Evolutionary conservation across 768 basidiomycete genomes (phyloP).

Genomic region (Kwoniella dendrophila): DNA sequence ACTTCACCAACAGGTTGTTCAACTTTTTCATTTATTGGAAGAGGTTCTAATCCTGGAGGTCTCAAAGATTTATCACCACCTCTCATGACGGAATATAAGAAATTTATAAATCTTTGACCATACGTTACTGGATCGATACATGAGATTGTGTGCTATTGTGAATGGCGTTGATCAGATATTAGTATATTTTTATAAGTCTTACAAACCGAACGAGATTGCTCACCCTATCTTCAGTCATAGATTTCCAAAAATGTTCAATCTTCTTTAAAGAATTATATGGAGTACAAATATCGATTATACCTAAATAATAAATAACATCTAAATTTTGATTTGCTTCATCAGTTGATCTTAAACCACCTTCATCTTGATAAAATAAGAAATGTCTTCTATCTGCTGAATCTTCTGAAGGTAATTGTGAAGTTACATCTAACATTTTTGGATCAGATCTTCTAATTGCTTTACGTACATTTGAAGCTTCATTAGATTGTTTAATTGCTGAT

Average conservation of each 20-base stretch:
- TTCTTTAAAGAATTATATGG: conserved; percentile 79
- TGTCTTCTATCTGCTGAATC: conserved; percentile 66
- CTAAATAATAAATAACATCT: conserved; percentile 87
- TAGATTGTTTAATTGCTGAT: conserved; percentile 64
- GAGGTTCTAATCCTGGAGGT: conserved; percentile 34
- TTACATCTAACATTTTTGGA: conserved; percentile 66
- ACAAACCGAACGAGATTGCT: conserved; percentile 48
- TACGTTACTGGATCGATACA: conserved; percentile 88
- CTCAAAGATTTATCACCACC: conserved; percentile 44
- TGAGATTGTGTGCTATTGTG: conserved; percentile 82
- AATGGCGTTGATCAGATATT: neutral
- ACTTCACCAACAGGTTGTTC: conserved; percentile 21
- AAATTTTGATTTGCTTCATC: conserved; percentile 75
- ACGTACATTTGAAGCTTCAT: conserved; percentile 80
- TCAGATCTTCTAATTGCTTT: conserved; percentile 83
- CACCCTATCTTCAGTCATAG: conserved; percentile 80
- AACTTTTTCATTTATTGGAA: conserved; percentile 1
- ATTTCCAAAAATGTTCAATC: conserved; percentile 90
- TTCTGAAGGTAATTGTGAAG: conserved; percentile 64
- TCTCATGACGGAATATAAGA: conserved; percentile 55
- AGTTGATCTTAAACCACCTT: conserved; percentile 87
- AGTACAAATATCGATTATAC: conserved; percentile 95
- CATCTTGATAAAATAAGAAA: conserved; percentile 95
- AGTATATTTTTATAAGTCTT: no score
- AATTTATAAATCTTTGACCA: conserved; percentile 72